phyloP scores from a whole-genome alignment of 164 flowering plant species.

The Nymphaea colorata region DNA sequence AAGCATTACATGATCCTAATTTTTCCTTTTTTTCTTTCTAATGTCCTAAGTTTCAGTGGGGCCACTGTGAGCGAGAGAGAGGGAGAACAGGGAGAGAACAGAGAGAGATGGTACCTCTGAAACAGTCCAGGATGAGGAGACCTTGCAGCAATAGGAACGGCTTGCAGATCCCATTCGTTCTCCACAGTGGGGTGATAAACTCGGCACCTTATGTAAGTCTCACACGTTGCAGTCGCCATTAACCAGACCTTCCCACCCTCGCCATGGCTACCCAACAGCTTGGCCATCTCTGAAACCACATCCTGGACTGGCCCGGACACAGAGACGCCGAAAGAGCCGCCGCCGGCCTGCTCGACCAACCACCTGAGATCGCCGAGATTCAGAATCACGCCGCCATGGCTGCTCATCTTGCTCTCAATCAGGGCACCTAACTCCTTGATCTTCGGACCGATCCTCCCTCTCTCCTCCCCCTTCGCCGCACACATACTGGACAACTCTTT shows the following conservation, averaged over 20 bases:
- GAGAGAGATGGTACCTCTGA: constrained; percentile 42
- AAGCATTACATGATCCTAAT: too few species aligned
- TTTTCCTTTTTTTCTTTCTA: too few species aligned
- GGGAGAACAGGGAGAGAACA: constrained; percentile 1
- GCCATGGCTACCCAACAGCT: constrained; percentile 40
- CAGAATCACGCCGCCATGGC: constrained; percentile 29
- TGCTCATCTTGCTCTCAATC: constrained; percentile 34
- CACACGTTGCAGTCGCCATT: constrained; percentile 90
- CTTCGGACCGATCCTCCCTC: constrained; percentile 21
- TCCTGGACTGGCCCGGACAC: constrained; percentile 21
- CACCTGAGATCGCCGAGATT: constrained; percentile 89
- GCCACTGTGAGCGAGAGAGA: background rate
- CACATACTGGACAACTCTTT: constrained; percentile 24
- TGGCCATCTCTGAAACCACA: constrained; percentile 66
- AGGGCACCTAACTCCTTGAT: constrained; percentile 38
- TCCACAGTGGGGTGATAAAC: constrained; percentile 85
- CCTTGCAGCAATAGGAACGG: constrained; percentile 65
- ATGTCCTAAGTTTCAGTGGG: too few species aligned
- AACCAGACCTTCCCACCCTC: constrained; percentile 41
- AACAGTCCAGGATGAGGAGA: constrained; percentile 49
- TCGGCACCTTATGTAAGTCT: constrained; percentile 89
- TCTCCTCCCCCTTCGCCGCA: constrained; percentile 15
- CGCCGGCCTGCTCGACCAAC: constrained; percentile 68
- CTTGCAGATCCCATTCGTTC: constrained; percentile 95
- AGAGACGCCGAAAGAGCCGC: constrained; percentile 7